Percentiles rank a stretch among this genome's conserved stretches.
phyloP scores from a whole-genome alignment of 768 basidiomycete genomes.

The Leccinum obscurum region DNA sequence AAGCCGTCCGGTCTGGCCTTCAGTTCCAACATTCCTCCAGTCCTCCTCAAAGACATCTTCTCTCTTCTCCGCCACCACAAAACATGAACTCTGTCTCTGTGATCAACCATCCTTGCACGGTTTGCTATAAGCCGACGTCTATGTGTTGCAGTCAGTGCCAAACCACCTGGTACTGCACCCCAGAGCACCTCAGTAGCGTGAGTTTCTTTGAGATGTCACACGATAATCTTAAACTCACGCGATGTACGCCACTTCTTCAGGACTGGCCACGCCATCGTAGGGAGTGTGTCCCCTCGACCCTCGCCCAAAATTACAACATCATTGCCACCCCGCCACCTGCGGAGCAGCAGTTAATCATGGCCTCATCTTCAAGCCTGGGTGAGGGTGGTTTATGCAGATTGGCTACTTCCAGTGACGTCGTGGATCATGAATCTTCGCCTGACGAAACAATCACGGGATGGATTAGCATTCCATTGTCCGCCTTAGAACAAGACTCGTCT shows the following conservation, averaged over 20 bases:
- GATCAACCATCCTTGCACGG: constrained; percentile 73
- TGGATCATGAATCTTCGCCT: no score
- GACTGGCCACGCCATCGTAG: constrained; percentile 80
- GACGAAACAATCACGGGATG: not conserved
- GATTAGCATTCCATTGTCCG: not conserved
- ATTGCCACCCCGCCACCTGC: constrained; percentile 76
- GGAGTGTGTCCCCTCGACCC: constrained; percentile 57
- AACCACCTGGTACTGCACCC: no score
- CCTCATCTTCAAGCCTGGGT: constrained; percentile 35
- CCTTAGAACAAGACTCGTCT: not conserved
- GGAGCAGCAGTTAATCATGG: constrained; percentile 63
- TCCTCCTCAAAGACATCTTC: constrained; percentile 21
- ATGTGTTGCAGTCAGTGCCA: no score
- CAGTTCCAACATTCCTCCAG: constrained; percentile 15
- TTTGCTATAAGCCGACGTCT: constrained; percentile 72
- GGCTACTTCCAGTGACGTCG: no score
- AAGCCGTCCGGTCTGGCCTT: constrained; percentile 5
- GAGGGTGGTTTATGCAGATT: no score
- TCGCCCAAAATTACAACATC: constrained; percentile 56
- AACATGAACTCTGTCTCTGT: constrained; percentile 54
- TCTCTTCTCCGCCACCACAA: constrained; percentile 18
- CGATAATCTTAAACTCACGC: constrained; percentile 20
- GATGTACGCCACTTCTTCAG: constrained; percentile 36
- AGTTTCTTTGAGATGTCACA: constrained; percentile 26
- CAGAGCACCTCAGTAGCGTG: no score